Percentiles rank a stretch among this genome's conserved stretches.
phyloP scores from a whole-genome alignment of 208 protist species.

The Trypanosoma vivax region DNA sequence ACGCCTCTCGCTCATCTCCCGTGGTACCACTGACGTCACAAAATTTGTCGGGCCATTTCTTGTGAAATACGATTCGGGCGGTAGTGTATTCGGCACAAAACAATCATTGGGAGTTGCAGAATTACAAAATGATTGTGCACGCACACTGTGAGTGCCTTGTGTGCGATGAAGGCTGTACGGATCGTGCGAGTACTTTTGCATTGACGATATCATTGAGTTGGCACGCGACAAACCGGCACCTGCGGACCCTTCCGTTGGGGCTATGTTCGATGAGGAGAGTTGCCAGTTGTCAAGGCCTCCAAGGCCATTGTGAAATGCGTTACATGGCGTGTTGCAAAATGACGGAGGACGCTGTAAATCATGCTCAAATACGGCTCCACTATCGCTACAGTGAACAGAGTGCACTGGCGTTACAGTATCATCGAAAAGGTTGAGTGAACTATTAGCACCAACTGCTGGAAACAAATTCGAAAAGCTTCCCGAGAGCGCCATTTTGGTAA shows the following conservation, averaged over 20 bases:
- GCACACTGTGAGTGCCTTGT: no score
- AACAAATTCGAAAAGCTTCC: constrained; percentile 1
- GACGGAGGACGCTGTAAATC: neutral
- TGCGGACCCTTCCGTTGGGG: neutral
- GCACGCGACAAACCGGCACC: neutral
- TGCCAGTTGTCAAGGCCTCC: neutral
- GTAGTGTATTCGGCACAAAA: neutral
- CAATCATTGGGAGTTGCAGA: neutral
- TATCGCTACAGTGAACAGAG: neutral
- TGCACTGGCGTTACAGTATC: neutral
- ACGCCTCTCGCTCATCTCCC: constrained; percentile 5
- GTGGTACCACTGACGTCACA: constrained; percentile 9
- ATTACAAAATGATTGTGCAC: neutral
- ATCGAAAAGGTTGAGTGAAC: neutral
- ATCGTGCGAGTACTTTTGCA: neutral
- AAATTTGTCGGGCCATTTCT: neutral
- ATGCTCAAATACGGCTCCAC: neutral
- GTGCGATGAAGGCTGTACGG: neutral
- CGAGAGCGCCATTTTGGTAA: no score
- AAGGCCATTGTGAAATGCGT: constrained; percentile 1
- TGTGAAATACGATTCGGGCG: neutral
- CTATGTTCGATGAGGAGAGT: neutral
- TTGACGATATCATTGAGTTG: neutral
- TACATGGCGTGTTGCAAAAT: neutral
- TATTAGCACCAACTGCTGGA: neutral